Percentiles rank a stretch among this genome's conserved stretches.
Conservation (phyloP, 2,329 filamentous ascomycete species). For the Rhynchosporium secalis region DNA sequence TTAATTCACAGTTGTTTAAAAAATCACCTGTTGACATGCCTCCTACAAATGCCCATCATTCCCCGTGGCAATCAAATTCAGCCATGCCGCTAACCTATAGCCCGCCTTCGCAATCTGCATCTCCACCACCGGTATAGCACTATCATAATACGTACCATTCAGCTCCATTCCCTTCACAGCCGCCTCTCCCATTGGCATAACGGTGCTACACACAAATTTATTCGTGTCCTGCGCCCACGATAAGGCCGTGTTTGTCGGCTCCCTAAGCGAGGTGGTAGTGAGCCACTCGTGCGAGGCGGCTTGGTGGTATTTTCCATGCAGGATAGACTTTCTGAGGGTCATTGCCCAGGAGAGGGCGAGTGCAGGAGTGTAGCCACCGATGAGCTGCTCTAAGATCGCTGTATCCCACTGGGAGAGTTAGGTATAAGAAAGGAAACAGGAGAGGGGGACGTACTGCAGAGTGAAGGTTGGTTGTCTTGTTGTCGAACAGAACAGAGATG, state of each 20-base stretch:
- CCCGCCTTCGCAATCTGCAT: constrained; percentile 67
- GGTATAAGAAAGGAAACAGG: neutral
- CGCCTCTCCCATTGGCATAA: constrained; percentile 62
- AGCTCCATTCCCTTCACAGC: constrained; percentile 58
- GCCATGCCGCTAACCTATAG: constrained; percentile 67
- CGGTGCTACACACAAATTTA: constrained; percentile 58
- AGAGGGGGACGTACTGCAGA: constrained; percentile 49
- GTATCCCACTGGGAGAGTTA: constrained; percentile 49
- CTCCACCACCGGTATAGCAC: constrained; percentile 62
- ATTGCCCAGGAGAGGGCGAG: constrained; percentile 57
- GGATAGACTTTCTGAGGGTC: constrained; percentile 56
- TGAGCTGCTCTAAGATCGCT: constrained; percentile 63
- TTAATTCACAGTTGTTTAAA: too few relatives aligned
- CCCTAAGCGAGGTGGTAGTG: constrained; percentile 22
- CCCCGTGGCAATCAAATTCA: constrained; percentile 57
- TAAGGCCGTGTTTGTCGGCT: constrained; percentile 45
- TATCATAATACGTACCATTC: constrained; percentile 61
- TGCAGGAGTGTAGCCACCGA: constrained; percentile 53
- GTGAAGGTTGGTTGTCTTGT: constrained; percentile 61
- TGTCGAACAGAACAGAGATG: constrained; percentile 63
- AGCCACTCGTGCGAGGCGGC: constrained; percentile 28
- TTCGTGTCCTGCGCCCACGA: constrained; percentile 66
- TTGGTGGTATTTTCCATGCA: constrained; percentile 52
- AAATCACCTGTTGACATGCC: too few relatives aligned
- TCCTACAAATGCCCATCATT: neutral